Conservation (phyloP, 2,329 filamentous ascomycete genomes). For the Calonectria montana region DNA sequence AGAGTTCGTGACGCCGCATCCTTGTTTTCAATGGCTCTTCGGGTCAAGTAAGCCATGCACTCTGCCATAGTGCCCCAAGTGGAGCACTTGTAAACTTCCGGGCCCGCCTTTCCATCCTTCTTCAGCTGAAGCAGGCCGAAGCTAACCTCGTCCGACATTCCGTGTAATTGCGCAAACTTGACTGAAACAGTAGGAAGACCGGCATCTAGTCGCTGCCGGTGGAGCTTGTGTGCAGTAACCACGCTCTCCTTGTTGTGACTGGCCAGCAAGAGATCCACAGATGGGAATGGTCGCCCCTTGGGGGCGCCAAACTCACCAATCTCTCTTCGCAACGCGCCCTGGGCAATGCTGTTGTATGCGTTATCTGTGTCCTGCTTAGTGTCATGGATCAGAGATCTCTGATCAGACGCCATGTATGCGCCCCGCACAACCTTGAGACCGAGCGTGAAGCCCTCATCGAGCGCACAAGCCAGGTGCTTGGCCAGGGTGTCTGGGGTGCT, state of each 20-base stretch:
- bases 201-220: conserved; percentile 52
- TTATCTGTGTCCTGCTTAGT: conserved; percentile 64
- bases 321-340: conserved; percentile 56
- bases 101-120: conserved; percentile 33
- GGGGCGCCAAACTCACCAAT: conserved; percentile 54
- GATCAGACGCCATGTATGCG: conserved; percentile 65
- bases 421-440: conserved; percentile 69
- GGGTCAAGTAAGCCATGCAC: conserved; percentile 52
- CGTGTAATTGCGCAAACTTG: conserved; percentile 64
- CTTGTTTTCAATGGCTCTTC: conserved; percentile 53
- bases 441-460: conserved; percentile 60
- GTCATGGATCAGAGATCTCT: conserved; percentile 61
- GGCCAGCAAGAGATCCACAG: conserved; percentile 61
- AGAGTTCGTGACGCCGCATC: conserved; percentile 49
- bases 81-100: conserved; percentile 53
- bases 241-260: conserved; percentile 62
- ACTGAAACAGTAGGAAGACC: conserved; percentile 50
- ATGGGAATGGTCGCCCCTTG: conserved; percentile 52
- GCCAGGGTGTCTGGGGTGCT: conserved; percentile 55
- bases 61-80: conserved; percentile 54
- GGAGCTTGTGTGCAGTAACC: conserved; percentile 56
- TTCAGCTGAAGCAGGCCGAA: conserved; percentile 58
- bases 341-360: conserved; percentile 61
- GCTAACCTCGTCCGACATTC: conserved; percentile 69
- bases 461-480: conserved; percentile 57